Conservation (phyloP, 2,329 filamentous ascomycete genomes). For the Aureobasidium mangrovei region DNA sequence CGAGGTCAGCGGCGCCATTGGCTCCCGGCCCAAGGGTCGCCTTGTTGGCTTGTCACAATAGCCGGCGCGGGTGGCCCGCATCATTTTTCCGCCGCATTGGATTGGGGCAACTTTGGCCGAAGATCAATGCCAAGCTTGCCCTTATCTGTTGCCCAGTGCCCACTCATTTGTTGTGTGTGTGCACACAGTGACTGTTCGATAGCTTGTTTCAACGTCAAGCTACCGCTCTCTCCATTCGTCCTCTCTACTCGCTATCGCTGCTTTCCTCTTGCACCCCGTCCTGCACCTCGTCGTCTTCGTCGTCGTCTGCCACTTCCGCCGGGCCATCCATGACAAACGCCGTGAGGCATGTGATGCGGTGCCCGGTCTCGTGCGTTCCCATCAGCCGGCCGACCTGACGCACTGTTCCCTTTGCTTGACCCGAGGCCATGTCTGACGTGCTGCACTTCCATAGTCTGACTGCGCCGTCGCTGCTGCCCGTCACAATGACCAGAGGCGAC, state of each 20-base stretch:
- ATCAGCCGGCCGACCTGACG: slow-evolving; percentile 57
- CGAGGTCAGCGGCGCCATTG: slow-evolving; percentile 8
- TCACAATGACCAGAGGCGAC: slow-evolving; percentile 50
- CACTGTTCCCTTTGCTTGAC: slow-evolving; percentile 17
- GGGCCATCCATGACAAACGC: slow-evolving; percentile 65
- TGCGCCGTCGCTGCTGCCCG: slow-evolving; percentile 76
- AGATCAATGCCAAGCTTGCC: background rate
- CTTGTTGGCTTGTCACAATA: background rate
- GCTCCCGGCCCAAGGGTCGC: no score
- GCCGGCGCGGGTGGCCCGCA: background rate
- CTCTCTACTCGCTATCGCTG: slow-evolving; percentile 14
- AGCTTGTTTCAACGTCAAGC: background rate
- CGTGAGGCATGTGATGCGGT: slow-evolving; percentile 80
- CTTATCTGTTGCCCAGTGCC: background rate
- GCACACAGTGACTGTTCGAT: background rate
- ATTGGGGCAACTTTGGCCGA: slow-evolving; percentile 1
- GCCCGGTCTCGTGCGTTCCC: slow-evolving; percentile 73
- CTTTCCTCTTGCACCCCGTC: background rate
- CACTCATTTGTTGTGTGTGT: background rate
- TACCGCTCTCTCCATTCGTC: background rate
- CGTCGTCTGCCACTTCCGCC: background rate
- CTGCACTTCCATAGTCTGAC: slow-evolving; percentile 67
- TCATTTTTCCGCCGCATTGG: background rate
- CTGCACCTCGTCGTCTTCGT: background rate
- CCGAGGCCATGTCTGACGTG: slow-evolving; percentile 5